Conservation (phyloP, 345 rosid species). For the Eucalyptus lansdowneana region DNA sequence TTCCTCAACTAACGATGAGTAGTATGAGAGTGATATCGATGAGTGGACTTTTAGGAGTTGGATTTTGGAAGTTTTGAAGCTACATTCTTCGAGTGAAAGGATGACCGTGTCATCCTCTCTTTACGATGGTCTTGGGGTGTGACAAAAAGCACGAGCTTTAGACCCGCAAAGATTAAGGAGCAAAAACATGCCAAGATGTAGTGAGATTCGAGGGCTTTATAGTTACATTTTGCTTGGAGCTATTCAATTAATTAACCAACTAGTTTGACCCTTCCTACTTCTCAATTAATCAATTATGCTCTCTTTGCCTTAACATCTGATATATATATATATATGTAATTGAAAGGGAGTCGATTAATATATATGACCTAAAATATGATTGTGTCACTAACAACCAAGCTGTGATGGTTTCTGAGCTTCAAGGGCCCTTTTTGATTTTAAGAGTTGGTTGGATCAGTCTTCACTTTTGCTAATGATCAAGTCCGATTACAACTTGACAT, state of each 20-base stretch:
- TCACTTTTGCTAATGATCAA: background rate
- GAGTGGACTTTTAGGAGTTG: too few species aligned
- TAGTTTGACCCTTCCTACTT: background rate
- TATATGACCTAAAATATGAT: background rate
- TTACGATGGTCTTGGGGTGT: too few species aligned
- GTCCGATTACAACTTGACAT: background rate
- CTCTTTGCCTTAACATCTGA: background rate
- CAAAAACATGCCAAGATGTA: background rate
- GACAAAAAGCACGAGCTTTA: too few species aligned
- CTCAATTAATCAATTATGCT: background rate
- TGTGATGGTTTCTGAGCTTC: background rate
- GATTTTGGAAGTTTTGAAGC: too few species aligned
- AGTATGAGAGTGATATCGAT: too few species aligned
- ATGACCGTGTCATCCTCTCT: too few species aligned
- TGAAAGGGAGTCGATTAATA: background rate
- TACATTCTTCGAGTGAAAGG: too few species aligned
- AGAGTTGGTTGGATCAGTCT: background rate
- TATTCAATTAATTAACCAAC: conserved; percentile 7
- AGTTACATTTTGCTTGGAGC: conserved; percentile 57
- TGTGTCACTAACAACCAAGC: background rate
- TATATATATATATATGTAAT: background rate
- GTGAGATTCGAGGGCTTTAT: conserved; percentile 35
- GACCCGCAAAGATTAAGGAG: background rate
- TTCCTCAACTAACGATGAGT: too few species aligned
- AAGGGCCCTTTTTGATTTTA: background rate